Conservation (phyloP, 129 eudicot genomes). For the Saussurea involucrata region DNA sequence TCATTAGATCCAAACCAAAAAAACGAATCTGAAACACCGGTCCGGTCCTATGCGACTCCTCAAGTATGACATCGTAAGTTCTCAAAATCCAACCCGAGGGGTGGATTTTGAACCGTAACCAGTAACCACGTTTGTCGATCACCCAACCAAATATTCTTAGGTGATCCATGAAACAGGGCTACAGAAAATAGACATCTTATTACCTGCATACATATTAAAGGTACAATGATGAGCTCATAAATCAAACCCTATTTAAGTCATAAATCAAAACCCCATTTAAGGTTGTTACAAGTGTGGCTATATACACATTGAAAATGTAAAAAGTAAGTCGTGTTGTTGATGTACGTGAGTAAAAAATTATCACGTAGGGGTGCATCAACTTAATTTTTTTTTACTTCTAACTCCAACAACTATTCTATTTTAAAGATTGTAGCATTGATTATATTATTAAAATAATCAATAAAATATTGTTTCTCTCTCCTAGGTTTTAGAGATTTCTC, state of each 20-base stretch:
- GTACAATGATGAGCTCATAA: neutral
- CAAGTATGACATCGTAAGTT: neutral
- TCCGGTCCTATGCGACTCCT: neutral
- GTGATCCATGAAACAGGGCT: neutral
- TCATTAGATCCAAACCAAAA: neutral
- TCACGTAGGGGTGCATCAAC: neutral
- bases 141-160: neutral
- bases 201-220: neutral
- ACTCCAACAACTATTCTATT: no score
- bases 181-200: neutral
- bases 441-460: no score
- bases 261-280: neutral
- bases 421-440: no score
- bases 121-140: neutral
- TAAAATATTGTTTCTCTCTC: no score
- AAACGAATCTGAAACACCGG: neutral
- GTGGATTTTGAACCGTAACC: neutral
- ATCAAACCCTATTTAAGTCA: neutral
- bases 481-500: no score
- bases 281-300: neutral
- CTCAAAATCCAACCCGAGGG: neutral
- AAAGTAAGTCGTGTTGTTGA: neutral
- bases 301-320: neutral
- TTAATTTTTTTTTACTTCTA: no score
- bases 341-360: neutral